phyloP scores from a whole-genome alignment of 768 basidiomycete species.

The Symmetrospora coprosmae region DNA sequence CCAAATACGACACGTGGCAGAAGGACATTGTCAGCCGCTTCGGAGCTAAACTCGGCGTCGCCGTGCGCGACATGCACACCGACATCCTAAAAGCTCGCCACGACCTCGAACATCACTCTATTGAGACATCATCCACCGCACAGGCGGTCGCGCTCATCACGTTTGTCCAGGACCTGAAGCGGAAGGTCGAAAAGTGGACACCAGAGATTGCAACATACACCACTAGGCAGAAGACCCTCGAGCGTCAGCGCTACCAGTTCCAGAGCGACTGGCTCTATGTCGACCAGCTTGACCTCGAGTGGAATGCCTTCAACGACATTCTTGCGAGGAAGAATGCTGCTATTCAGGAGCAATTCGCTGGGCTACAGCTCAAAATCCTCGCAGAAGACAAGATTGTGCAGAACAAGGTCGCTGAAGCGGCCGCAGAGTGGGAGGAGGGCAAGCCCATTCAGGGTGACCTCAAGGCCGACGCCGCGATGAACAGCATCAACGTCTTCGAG shows the following conservation, averaged over 20 bases:
- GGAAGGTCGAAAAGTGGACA: conserved; percentile 89
- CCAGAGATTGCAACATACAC: conserved; percentile 91
- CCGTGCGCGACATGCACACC: conserved; percentile 97
- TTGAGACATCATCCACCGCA: conserved; percentile 85
- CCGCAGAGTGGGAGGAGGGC: conserved; percentile 85
- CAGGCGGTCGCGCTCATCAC: conserved; percentile 98
- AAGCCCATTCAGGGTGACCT: conserved; percentile 94
- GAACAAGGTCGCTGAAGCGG: conserved; percentile 80
- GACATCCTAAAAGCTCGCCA: conserved; percentile 81
- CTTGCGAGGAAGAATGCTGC: conserved; percentile 94
- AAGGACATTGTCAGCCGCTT: conserved; percentile 82
- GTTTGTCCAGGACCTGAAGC: conserved; percentile 96
- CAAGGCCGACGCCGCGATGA: conserved; percentile 91
- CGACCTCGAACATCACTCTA: conserved; percentile 89
- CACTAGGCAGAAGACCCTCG: conserved; percentile 89
- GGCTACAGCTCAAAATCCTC: conserved; percentile 97
- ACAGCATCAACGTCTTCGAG: conserved; percentile 88
- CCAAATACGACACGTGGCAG: conserved; percentile 98
- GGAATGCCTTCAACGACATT: conserved; percentile 97
- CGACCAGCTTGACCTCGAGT: conserved; percentile 91
- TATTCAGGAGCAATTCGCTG: conserved; percentile 94
- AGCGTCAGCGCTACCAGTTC: conserved; percentile 92
- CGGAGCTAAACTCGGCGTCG: conserved; percentile 77
- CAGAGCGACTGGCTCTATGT: conserved; percentile 96
- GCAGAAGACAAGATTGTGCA: conserved; percentile 97